Conservation (phyloP, 495 filamentous ascomycete genomes). For the Staphylotrichum longicolle region DNA sequence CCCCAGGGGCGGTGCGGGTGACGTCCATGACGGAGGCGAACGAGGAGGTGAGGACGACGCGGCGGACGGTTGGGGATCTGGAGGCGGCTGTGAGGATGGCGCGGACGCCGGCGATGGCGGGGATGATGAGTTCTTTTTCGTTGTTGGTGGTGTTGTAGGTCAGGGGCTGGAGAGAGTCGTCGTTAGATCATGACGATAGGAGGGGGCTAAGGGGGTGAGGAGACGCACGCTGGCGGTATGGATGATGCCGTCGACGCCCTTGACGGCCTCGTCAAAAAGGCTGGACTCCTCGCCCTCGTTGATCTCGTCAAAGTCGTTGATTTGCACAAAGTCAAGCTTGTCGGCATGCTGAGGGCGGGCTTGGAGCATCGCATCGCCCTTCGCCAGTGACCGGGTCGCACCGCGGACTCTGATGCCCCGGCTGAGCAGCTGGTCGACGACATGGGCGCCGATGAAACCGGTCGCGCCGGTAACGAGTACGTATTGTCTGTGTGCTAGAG, state of each 20-base stretch:
- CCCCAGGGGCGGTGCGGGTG: constrained; percentile 37
- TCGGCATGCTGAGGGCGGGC: constrained; percentile 34
- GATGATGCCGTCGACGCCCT: constrained; percentile 38
- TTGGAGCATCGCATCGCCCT: constrained; percentile 33
- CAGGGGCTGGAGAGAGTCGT: constrained; percentile 30
- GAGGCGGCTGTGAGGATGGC: constrained; percentile 63
- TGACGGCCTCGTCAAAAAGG: constrained; percentile 36
- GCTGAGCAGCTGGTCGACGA: constrained; percentile 47
- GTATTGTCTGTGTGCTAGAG: not conserved
- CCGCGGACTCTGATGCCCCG: constrained; percentile 50
- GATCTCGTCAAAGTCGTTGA: constrained; percentile 38
- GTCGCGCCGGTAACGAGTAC: constrained; percentile 55
- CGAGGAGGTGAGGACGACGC: constrained; percentile 54
- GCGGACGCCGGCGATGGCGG: constrained; percentile 65
- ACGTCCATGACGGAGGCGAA: constrained; percentile 46
- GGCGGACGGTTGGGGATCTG: constrained; percentile 38
- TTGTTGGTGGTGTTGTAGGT: constrained; percentile 40
- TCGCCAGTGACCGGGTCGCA: constrained; percentile 42
- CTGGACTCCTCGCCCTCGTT: constrained; percentile 11
- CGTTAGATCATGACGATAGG: constrained; percentile 32
- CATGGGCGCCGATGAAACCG: constrained; percentile 54
- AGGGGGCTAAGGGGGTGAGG: constrained; percentile 12
- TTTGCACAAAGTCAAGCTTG: constrained; percentile 37
- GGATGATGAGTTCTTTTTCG: constrained; percentile 55
- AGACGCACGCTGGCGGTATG: constrained; percentile 45